Evolutionary conservation across 73 alveolate genomes (phyloP), one percentile per base, ranked within the genome.

Genomic region (Paramecium pentaurelia): DNA sequence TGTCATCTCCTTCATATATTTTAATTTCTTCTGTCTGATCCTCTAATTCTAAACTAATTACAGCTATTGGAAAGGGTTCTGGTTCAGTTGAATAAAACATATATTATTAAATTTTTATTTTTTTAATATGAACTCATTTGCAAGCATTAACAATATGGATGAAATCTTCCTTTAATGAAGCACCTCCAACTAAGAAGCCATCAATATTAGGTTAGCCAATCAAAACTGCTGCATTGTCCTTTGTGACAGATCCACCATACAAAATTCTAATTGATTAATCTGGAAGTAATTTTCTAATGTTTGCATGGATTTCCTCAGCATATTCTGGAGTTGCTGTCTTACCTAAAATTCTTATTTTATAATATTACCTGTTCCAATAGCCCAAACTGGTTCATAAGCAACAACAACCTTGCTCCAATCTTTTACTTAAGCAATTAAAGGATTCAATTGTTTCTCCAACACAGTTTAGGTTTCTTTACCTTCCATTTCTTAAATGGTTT

Each of bases 321-420:
- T 80, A 80, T 45, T 80, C 91, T 18, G 77, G 91, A 3, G 77
- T 80, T n/a, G 77, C 91, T 27, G 91, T 80, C 47, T 80, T 80
- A 32, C 91, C 75, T 80, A 40, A 27, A 77, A 14, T 60, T 12
- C 6, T 14, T 49, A 2, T 4, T 12, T 12, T 49, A 49, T 49
- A 14, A 75, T 71, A 87, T 1, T 73, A 73, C 87, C 87, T 73
- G 87, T 73, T 73, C 87, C 87, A 34, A 73, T 98, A 60, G 99
- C 99, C 99, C 99, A 98, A 68, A 98, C 99, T 54, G 99, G 99
- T 92, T 98, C 99, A 93, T 98, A 98, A 34, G 99, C 99, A 87
- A 98, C 95, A 44, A 98, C 99, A 25, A 98, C 95, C 87, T 96
- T 96, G 90, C 95, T 86, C 99, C 99, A 98, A 95, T 98, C 91